Base-by-base conservation (phyloP, 2,329 filamentous ascomycete genomes). In the Colletotrichum sp. region DNA sequence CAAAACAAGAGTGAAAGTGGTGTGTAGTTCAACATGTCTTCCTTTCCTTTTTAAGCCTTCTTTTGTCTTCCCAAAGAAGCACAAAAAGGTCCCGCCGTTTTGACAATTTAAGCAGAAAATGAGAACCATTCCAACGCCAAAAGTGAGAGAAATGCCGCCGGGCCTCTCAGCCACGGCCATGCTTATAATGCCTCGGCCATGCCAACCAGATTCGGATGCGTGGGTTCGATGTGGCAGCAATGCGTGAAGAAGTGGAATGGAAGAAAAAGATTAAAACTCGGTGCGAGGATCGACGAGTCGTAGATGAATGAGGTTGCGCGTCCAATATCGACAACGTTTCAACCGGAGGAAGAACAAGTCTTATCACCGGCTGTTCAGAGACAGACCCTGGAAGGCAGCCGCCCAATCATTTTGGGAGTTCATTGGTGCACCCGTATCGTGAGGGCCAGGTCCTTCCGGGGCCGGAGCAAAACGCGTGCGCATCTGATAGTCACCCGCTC, bases 301-400 rank as follows among this genome's bases (percentile, higher is more conserved):
- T 10, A 48, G 36, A 36, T 30, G 66, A 62, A 36, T 39, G 52
- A 44, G 44, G 22, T 34, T 68, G 55, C 28, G 34, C 60, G 22
- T 26, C 24, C 32, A 26, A 65, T 39, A 59, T 59, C 13, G 32
- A 18, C 36, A 34, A 66, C 24, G 26, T 75, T 52, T 67, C 13
- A 22, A 39, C 22, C 26, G 10, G 67, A 60, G 15, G 18, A 16
- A 26, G 18, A 63, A 34, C 9, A 64, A 22, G 32, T 30, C 62
- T 36, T 26, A 77, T 85, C 81, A 91, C 76, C 90, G 89, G 78
- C 91, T 90, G 81, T 94, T 94, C 77, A 96, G 89, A 3, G 94
- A 96, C 22, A 96, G 86, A 12, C 93, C 91, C 82, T 95, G 93
- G 82, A 95, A 95, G 8, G 89, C 85, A 69, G 87, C 86, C 30